Conservation (phyloP, 371 early-diverging fungal genomes). For the Mortierella sp. region DNA sequence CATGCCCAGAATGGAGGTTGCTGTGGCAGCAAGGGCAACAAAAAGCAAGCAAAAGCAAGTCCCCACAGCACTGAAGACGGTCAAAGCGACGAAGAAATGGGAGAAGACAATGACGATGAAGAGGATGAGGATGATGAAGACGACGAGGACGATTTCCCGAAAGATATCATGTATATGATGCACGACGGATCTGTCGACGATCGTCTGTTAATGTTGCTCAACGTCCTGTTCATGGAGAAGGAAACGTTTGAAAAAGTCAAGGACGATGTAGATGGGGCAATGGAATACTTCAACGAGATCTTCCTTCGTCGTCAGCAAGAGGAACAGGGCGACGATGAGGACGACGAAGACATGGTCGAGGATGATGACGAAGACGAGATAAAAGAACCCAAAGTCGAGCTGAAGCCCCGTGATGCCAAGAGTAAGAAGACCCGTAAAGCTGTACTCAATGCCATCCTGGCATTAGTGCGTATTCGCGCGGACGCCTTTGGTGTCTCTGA, state of each 20-base stretch:
- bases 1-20: not conserved
- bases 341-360: conserved; percentile 52
- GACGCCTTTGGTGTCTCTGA: conserved; percentile 51
- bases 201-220: conserved; percentile 67
- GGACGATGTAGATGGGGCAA: conserved; percentile 61
- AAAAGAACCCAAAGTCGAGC: conserved; percentile 6
- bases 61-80: not conserved
- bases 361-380: conserved; percentile 41
- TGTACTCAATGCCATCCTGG: conserved; percentile 53
- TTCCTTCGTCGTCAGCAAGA: conserved; percentile 50
- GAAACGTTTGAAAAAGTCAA: conserved; percentile 63
- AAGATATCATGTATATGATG: conserved; percentile 55
- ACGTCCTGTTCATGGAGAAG: conserved; percentile 68
- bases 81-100: conserved; percentile 9
- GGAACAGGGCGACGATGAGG: conserved; percentile 46
- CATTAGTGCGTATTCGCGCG: conserved; percentile 57
- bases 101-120: conserved; percentile 10
- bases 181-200: conserved; percentile 68
- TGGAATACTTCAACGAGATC: conserved; percentile 66
- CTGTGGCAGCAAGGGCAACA: conserved; percentile 1
- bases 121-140: conserved; percentile 46
- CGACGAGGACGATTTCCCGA: conserved; percentile 54
- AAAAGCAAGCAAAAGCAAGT: conserved; percentile 7
- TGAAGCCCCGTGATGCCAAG: conserved; percentile 28
- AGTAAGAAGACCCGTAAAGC: conserved; percentile 55